Percentiles rank a stretch among this genome's conserved stretches.
These are phyloP conservation scores for Penicillium robsamsonii DNA, from an alignment of 495 filamentous ascomycete genomes.

Conservation along the genomic window DNA sequence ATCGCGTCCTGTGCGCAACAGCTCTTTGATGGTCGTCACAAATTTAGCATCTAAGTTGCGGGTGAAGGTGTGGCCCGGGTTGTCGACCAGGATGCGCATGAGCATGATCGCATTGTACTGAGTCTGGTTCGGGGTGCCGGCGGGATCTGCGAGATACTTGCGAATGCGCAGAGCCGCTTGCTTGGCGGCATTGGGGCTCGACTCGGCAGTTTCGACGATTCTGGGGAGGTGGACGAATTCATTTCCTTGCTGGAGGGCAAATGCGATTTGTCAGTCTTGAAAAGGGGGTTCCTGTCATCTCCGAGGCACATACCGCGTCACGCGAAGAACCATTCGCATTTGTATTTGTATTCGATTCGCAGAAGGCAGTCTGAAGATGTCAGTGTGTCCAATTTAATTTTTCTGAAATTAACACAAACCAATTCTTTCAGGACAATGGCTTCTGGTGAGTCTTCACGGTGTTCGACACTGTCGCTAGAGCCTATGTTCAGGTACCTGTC, in stretches of 20 bases:
- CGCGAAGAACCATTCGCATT: conserved; percentile 59
- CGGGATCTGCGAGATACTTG: conserved; percentile 73
- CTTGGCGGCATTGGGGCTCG: conserved; percentile 77
- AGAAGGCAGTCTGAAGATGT: conserved; percentile 62
- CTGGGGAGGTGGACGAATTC: conserved; percentile 91
- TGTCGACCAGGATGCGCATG: conserved; percentile 85
- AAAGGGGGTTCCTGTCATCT: neutral
- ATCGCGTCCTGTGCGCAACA: conserved; percentile 70
- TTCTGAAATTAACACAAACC: conserved; percentile 28
- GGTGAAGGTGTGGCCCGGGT: conserved; percentile 87
- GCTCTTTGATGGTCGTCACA: conserved; percentile 66
- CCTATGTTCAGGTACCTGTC: conserved; percentile 15
- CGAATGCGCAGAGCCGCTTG: conserved; percentile 75
- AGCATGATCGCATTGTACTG: conserved; percentile 99
- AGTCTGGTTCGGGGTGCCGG: conserved; percentile 58
- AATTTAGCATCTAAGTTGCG: conserved; percentile 83
- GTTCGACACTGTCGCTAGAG: conserved; percentile 21
- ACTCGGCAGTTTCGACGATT: conserved; percentile 94
- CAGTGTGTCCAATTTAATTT: neutral
- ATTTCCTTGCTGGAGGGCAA: conserved; percentile 56
- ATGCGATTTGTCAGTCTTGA: conserved; percentile 6
- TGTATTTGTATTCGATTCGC: conserved; percentile 57
- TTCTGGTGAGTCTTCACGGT: conserved; percentile 48
- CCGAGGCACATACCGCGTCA: conserved; percentile 51
- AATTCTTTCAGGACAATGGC: conserved; percentile 48